Evolutionary conservation across 202 grass and related monocot genomes (phyloP), one percentile per base, ranked within the genome.

Genomic region (Eragrostis tef): DNA sequence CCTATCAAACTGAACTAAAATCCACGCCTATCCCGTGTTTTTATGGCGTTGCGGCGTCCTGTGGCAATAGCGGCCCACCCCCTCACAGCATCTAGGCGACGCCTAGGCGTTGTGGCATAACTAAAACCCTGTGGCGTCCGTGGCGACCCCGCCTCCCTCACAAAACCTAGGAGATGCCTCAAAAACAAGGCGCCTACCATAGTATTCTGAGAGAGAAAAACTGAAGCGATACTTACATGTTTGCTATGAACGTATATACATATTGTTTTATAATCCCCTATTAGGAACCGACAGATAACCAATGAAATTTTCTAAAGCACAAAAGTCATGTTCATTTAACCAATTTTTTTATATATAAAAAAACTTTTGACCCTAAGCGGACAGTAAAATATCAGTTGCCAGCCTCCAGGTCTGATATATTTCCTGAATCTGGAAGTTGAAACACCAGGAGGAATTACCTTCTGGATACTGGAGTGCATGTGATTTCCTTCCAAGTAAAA

Each of bases 401-500:
- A 1, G 7, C 3, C 31, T 2, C 71, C n/a, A 41, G n/a, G 11
- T 16, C 9, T 11, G 3, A 67, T 57, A 22, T 57, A 25, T n/a
- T 57, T 29, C 34, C 15, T 26, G 14, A 41, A 69, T 46, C 20
- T 10, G 19, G 12, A 58, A 69, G 17, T 80, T 20, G 10, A 26
- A 70, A 54, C 13, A 50, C n/a, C 6, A 5, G 34, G 34, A 39
- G 34, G 19, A 75, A 13, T 7, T 89, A 96, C 93, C 93, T 99
- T 96, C 67, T 93, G 93, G 70, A 99, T 96, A 72, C 88, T 88
- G 16, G 92, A 92, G 44, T 98, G 92, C 90, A 98, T 91, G 54
- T 98, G 90, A 85, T 93, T 83, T 56, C 92, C 96, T 87, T 95
- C 90, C 76, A 99, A 79, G 82, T 93, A 90, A 36, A 95, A 95